Conservation (phyloP, 139 green algal genomes). For the Chlamydomonas sphaeroides region DNA sequence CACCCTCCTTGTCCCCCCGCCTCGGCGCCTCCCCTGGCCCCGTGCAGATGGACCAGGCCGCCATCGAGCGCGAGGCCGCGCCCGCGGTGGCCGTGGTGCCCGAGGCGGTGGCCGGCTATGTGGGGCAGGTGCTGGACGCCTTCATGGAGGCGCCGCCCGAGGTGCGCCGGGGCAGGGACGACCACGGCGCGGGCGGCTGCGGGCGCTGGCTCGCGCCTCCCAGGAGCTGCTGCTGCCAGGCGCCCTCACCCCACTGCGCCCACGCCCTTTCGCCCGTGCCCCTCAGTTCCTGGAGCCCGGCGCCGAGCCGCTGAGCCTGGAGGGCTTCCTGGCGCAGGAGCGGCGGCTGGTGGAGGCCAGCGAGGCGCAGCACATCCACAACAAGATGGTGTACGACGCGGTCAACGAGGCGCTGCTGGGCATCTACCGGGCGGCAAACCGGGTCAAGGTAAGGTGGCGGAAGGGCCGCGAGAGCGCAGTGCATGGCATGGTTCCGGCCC, state of each 20-base stretch:
- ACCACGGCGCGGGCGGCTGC: too few species aligned
- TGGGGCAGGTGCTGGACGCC: constrained; percentile 14
- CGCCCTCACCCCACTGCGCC: too few species aligned
- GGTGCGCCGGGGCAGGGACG: too few species aligned
- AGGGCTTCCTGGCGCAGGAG: constrained; percentile 54
- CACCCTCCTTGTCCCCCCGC: too few species aligned
- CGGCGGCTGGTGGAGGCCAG: constrained; percentile 38
- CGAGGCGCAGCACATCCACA: constrained; percentile 59
- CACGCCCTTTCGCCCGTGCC: neutral
- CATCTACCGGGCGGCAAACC: constrained; percentile 45
- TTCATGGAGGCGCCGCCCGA: constrained; percentile 31
- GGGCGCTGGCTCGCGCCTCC: too few species aligned
- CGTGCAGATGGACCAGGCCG: constrained; percentile 31
- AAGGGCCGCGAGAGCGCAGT: neutral
- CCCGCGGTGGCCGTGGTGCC: constrained; percentile 7
- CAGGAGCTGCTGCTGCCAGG: too few species aligned
- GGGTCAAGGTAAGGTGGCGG: constrained; percentile 31
- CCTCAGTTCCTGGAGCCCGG: constrained; percentile 46
- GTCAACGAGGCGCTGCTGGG: constrained; percentile 56
- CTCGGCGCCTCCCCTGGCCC: neutral
- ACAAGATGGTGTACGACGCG: constrained; percentile 66
- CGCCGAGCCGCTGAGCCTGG: constrained; percentile 54
- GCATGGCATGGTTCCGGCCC: too few species aligned
- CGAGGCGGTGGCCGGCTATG: constrained; percentile 14
- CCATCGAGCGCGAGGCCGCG: constrained; percentile 31